Percentiles rank a stretch among this genome's conserved stretches.
These are phyloP conservation scores for Diaporthe aspalathi DNA, from an alignment of 2,329 filamentous ascomycete species.

Conservation along the genomic window DNA sequence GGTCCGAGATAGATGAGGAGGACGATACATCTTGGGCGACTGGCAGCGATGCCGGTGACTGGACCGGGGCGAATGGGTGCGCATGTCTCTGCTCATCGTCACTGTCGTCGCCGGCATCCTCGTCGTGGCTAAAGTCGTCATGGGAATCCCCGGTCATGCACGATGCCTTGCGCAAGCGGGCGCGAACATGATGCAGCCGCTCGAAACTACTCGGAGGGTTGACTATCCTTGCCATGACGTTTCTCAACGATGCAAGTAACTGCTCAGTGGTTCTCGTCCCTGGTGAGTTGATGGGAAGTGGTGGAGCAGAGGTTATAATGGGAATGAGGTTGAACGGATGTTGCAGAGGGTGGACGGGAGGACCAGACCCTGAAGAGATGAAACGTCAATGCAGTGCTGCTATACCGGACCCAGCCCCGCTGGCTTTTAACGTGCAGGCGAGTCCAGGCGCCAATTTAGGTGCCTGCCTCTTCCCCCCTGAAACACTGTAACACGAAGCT, in stretches of 20 bases:
- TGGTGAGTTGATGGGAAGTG: neutral
- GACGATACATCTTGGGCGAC: neutral
- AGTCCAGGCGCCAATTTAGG: constrained; percentile 22
- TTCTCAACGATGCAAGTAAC: neutral
- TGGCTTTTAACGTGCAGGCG: neutral
- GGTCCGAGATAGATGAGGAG: neutral
- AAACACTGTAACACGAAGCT: neutral
- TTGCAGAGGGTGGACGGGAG: neutral
- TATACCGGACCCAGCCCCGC: constrained; percentile 6
- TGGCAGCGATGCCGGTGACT: neutral
- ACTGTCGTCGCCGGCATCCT: neutral
- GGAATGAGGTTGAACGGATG: neutral
- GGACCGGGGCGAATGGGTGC: neutral
- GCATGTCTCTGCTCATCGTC: neutral
- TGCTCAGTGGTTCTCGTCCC: neutral
- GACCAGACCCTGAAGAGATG: constrained; percentile 1
- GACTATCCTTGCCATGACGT: constrained; percentile 9
- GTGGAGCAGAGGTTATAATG: neutral
- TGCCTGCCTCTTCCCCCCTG: neutral
- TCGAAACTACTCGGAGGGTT: constrained; percentile 17
- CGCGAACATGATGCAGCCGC: constrained; percentile 33
- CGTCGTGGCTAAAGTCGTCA: neutral
- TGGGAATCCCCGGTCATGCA: constrained; percentile 25
- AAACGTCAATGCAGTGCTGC: constrained; percentile 25
- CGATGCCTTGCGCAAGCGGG: constrained; percentile 36